phyloP scores from a whole-genome alignment of 208 protist genomes.

The Acanthamoeba healyi region DNA sequence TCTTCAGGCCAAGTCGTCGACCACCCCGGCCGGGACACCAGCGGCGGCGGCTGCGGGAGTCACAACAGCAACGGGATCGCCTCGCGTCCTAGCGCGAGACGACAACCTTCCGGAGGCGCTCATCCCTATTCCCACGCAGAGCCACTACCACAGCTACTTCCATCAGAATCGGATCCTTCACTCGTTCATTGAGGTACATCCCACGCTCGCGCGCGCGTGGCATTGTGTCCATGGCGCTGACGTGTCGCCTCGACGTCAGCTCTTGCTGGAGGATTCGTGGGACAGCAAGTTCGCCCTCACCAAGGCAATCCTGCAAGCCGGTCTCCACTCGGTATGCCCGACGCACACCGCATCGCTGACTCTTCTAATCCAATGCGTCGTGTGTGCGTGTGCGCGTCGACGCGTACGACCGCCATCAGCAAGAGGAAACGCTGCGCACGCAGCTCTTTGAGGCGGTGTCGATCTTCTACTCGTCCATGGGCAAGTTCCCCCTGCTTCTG shows the following conservation, averaged over 20 bases:
- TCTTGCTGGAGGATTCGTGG: slow-evolving; percentile 3
- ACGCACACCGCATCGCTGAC: not conserved
- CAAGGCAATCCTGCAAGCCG: slow-evolving; percentile 12
- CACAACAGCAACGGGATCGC: too few relatives aligned
- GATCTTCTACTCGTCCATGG: slow-evolving; percentile 42
- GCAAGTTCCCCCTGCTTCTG: slow-evolving; percentile 28
- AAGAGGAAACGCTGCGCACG: too few relatives aligned
- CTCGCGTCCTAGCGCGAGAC: too few relatives aligned
- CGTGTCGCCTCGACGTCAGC: too few relatives aligned
- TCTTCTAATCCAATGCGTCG: not conserved
- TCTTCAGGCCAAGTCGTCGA: too few relatives aligned
- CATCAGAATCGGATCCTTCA: not conserved
- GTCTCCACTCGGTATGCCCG: not conserved
- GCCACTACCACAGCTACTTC: slow-evolving; percentile 18
- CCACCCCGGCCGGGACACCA: too few relatives aligned
- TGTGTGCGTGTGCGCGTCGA: too few relatives aligned
- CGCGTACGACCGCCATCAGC: too few relatives aligned
- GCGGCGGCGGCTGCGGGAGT: too few relatives aligned
- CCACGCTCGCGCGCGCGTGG: not conserved
- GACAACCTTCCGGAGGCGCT: not conserved
- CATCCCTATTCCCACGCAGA: not conserved
- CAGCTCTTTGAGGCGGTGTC: slow-evolving; percentile 22
- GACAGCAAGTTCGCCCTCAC: slow-evolving; percentile 8
- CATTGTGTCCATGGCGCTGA: too few relatives aligned
- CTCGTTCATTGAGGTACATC: not conserved